Percentiles rank a stretch among this genome's conserved stretches.
These are phyloP conservation scores for Pseudogymnoascus sp. DNA, from an alignment of 2,329 filamentous ascomycete species.

Conservation along the genomic window DNA sequence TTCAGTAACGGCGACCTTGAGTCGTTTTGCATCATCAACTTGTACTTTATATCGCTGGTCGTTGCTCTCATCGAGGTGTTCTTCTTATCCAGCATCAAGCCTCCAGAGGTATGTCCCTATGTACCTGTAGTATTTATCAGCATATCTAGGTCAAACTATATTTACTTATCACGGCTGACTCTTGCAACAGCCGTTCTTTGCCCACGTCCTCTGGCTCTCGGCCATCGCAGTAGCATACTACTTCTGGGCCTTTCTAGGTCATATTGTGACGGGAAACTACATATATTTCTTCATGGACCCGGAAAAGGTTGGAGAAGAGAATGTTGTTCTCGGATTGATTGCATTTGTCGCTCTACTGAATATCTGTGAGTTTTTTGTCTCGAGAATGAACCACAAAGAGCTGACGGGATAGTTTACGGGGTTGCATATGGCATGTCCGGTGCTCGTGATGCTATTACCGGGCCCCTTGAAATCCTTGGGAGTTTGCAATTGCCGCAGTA, in stretches of 20 bases:
- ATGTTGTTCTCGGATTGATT: conserved; percentile 19
- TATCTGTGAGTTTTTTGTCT: conserved; percentile 19
- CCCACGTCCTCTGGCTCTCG: conserved; percentile 21
- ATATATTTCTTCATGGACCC: conserved; percentile 28
- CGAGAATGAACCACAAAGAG: background rate
- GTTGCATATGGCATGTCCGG: conserved; percentile 20
- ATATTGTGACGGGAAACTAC: conserved; percentile 23
- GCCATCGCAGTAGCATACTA: conserved; percentile 23
- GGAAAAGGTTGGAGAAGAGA: conserved; percentile 22
- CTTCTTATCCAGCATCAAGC: conserved; percentile 27
- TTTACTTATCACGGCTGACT: background rate
- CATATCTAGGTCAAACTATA: background rate
- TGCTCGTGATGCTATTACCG: conserved; percentile 16
- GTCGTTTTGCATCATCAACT: conserved; percentile 24
- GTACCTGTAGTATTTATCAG: background rate
- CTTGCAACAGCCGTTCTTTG: conserved; percentile 19
- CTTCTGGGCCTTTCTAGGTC: conserved; percentile 27
- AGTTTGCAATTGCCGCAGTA: background rate
- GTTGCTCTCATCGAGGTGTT: conserved; percentile 28
- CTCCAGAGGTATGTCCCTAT: conserved; percentile 22
- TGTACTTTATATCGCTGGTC: conserved; percentile 24
- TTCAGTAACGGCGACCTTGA: conserved; percentile 20
- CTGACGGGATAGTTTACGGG: conserved; percentile 16
- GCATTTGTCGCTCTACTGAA: conserved; percentile 19
- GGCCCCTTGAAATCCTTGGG: background rate